Evolutionary conservation across 1,284 basidiomycete species (phyloP), one percentile per base, ranked within the genome.

Genomic region (Trichosporon asahii): DNA sequence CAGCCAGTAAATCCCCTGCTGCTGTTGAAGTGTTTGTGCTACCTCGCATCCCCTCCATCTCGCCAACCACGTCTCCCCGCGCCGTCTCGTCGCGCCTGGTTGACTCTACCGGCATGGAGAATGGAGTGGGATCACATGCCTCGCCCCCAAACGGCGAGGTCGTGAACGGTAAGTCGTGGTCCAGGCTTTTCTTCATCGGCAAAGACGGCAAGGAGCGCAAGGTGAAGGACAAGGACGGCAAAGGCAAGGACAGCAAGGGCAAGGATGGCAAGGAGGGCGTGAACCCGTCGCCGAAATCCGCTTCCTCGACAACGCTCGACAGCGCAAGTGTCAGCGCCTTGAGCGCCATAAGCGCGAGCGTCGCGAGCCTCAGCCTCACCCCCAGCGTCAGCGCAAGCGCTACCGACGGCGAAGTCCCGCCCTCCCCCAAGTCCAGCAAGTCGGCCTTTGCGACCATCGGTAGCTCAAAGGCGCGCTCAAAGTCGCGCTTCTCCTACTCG

Each of bases 121-220:
- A 61, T 61, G 57, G 57, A 61, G 57, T 31, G 57, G 57, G 29
- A 31, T 61, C 57, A 61, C 57, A 61, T 61, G 57, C 57, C 57
- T 61, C 57, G 57, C 57, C 57, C 18, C 57, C 57, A 4, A 61
- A 61, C 57, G 57, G 57, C 57, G 57, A 61, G 57, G 57, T 61
- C 29, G 57, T 61, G 57, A 61, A 61, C 57, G 57, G 57, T 61
- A 61, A 61, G 57, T 61, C 57, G 57, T 61, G 57, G 57, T 61
- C 57, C 29, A 61, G 29, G 57, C 27, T 61, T 21, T 61, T 61
- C 57, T 61, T 61, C 57, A 61, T 61, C 57, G 57, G 57, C 57
- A 61, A 61, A 27, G 57, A 61, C 18, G 57, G 57, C 57, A 61
- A 31, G 57, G 57, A 61, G 57, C 57, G 57, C 57, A 61, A 61